A percentile compares a stretch with the other conserved stretches of the same genome.
phyloP scores from a whole-genome alignment of 148 eudicot genomes.

The Rhododendron kiyosumense region DNA sequence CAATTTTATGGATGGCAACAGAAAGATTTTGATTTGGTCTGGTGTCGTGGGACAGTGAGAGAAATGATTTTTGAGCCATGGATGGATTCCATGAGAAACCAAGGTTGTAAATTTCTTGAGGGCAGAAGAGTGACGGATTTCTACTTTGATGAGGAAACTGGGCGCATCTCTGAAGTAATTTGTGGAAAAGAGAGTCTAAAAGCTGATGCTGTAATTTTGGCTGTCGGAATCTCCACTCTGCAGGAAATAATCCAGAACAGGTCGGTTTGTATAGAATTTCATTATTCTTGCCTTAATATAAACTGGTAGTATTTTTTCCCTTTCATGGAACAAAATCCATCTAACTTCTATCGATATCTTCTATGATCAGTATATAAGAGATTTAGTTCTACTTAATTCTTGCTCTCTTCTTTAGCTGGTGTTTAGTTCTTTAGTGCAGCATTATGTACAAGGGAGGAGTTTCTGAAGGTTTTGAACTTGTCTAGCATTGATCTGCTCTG shows the following conservation, averaged over 20 bases:
- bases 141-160: constrained; percentile 45
- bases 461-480: constrained; percentile 64
- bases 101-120: constrained; percentile 61
- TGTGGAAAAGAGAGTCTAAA: constrained; percentile 75
- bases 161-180: constrained; percentile 57
- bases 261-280: constrained; percentile 18
- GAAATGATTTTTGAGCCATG: constrained; percentile 68
- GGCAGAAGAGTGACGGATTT: constrained; percentile 71
- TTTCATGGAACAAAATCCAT: neutral
- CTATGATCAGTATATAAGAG: neutral
- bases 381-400: neutral
- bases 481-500: constrained; percentile 42
- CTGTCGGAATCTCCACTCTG: constrained; percentile 55
- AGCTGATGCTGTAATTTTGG: constrained; percentile 71
- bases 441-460: constrained; percentile 64
- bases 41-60: constrained; percentile 62
- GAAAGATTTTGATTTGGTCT: constrained; percentile 52
- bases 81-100: constrained; percentile 47
- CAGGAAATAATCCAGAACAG: constrained; percentile 61
- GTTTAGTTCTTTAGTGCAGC: constrained; percentile 49
- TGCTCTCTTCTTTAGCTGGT: constrained; percentile 15
- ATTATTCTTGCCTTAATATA: neutral
- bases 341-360: neutral
- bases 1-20: constrained; percentile 26
- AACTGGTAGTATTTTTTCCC: neutral